Base-by-base conservation (phyloP, 2,329 filamentous ascomycete genomes). In the Gliomastix tumulicola region DNA sequence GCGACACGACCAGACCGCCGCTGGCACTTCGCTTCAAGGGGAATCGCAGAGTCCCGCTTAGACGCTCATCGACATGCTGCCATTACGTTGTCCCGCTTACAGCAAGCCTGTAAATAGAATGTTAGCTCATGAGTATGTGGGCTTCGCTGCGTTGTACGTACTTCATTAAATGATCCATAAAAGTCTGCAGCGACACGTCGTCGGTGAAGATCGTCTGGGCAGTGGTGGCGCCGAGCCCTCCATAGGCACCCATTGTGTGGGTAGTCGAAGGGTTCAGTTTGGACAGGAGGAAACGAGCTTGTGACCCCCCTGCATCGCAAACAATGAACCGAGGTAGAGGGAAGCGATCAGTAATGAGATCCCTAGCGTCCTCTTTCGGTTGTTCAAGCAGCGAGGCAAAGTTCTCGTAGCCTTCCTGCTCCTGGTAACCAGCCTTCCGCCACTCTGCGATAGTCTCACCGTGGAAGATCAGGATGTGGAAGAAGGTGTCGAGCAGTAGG, bases 81-180 rank as follows among this genome's bases (percentile, higher is more conserved):
- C 7, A 16, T 58, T 63, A 80, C 48, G 75, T 81, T 7, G 76
- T 80, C 38, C 76, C 76, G 44, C 76, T 80, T 13, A 81, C 76
- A 36, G 77, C 76, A 56, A 81, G 62, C 51, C 74, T 72, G 34
- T 13, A 15, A 36, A 40, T 30, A 41, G 39, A 32, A 37, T 32
- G n/a, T 35, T 30, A 35, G 23, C 35, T 45, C 12, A 25, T 10
- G 25, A 16, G 15, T 11, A 22, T 22, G 12, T 25, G 20, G 25
- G 12, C 18, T 32, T 22, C 28, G n/a, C n/a, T n/a, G n/a, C 7
- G 10, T 12, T 18, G 17, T 39, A 72, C 82, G 65, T 71, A 89
- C 87, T 98, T 98, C 92, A 98, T 98, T 58, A 98, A 69, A 65
- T 97, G 89, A 54, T 98, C 92, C 92, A 98, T 98, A 58, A 98